Conservation (phyloP, 192 early-diverging fungal species). For the Coemansia sp. region DNA sequence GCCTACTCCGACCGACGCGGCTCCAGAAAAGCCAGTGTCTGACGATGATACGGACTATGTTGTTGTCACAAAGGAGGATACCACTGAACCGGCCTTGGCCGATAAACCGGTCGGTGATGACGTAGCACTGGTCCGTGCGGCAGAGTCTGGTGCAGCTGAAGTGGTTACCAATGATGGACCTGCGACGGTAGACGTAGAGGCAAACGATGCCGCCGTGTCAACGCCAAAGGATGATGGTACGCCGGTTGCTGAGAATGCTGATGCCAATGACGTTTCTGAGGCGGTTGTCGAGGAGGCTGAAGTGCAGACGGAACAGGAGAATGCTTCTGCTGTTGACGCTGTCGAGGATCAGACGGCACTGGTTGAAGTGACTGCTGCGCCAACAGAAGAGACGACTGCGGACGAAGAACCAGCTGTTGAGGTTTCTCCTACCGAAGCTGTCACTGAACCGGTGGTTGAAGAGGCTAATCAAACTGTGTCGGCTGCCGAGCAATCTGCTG, state of each 20-base stretch:
- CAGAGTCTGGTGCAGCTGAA: not conserved
- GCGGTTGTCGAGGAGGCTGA: not conserved
- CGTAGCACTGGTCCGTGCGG: not conserved
- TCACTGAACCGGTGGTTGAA: not conserved
- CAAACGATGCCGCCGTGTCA: not conserved
- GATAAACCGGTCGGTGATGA: not conserved
- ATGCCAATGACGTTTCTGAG: too few relatives aligned
- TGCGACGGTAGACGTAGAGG: too few relatives aligned
- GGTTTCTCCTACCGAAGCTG: not conserved
- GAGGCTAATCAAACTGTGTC: not conserved
- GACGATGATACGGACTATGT: slow-evolving; percentile 9
- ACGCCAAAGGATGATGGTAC: too few relatives aligned
- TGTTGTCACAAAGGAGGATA: slow-evolving; percentile 7
- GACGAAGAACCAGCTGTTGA: not conserved
- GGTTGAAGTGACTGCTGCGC: not conserved
- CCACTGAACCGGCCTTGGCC: not conserved
- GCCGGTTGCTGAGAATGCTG: too few relatives aligned
- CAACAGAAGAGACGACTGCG: not conserved
- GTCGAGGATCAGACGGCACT: not conserved
- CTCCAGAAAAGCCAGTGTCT: not conserved
- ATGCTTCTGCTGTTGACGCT: not conserved
- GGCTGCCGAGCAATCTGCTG: not conserved
- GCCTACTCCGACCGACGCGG: not conserved
- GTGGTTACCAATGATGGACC: not conserved
- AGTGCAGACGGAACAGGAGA: not conserved